phyloP scores from a whole-genome alignment of 2,329 filamentous ascomycete genomes.

The Orbilia brochopaga region DNA sequence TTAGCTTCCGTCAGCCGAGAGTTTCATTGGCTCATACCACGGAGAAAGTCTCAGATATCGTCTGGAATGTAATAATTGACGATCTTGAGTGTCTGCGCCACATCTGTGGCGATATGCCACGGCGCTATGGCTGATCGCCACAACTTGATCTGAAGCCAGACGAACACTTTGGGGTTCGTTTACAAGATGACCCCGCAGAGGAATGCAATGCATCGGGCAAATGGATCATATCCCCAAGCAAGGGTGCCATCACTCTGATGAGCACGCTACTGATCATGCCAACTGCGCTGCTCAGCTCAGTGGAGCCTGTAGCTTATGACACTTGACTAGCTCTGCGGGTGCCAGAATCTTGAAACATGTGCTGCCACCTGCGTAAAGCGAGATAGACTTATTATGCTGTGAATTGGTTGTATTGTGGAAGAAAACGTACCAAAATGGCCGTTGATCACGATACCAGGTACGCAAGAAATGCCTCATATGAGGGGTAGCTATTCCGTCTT shows the following conservation, averaged over 20 bases:
- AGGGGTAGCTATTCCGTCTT: neutral
- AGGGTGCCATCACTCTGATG: neutral
- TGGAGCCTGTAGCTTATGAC: neutral
- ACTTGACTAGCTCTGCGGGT: neutral
- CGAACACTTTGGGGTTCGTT: no score
- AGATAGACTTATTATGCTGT: neutral
- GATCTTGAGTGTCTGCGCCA: neutral
- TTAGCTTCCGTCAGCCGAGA: neutral
- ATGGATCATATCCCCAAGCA: neutral
- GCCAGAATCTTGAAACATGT: neutral
- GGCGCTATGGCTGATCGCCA: neutral
- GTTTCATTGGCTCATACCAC: neutral
- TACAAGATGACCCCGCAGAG: no score
- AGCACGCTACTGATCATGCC: neutral
- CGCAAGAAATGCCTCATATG: neutral
- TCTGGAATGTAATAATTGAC: neutral
- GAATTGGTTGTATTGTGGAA: neutral
- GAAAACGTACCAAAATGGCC: neutral
- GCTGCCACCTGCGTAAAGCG: neutral
- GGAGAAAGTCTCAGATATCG: neutral
- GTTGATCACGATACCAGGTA: no score
- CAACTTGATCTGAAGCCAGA: neutral
- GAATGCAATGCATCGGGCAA: neutral
- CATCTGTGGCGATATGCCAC: neutral
- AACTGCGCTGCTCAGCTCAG: neutral